A percentile compares a stretch with the other conserved stretches of the same genome.
phyloP scores from a whole-genome alignment of 2,329 filamentous ascomycete species.

The Myriosclerotinia duriaeana region DNA sequence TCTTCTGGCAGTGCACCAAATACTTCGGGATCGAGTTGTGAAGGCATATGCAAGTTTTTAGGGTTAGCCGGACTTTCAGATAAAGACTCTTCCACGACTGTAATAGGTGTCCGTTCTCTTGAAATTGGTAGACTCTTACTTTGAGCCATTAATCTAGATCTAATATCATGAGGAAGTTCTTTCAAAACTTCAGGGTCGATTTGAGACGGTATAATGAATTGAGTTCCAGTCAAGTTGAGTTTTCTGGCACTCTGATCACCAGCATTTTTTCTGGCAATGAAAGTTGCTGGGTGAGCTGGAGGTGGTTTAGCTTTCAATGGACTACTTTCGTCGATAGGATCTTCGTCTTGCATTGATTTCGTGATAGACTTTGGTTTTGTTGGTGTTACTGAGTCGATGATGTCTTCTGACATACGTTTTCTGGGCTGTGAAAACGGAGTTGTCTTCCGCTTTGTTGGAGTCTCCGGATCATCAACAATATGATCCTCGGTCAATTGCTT shows the following conservation, averaged over 20 bases:
- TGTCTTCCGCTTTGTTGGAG: constrained; percentile 41
- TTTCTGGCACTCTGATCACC: constrained; percentile 56
- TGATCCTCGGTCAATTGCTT: constrained; percentile 44
- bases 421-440: constrained; percentile 21
- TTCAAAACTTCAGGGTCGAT: constrained; percentile 78
- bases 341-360: constrained; percentile 35
- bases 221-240: constrained; percentile 81
- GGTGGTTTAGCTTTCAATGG: constrained; percentile 50
- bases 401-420: constrained; percentile 27
- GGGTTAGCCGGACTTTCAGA: constrained; percentile 31
- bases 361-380: constrained; percentile 31
- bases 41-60: constrained; percentile 46
- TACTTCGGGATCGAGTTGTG: constrained; percentile 82
- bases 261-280: constrained; percentile 50
- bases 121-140: constrained; percentile 39
- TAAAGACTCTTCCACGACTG: constrained; percentile 37
- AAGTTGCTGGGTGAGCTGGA: constrained; percentile 52
- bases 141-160: constrained; percentile 69
- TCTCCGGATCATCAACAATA: constrained; percentile 50
- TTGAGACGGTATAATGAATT: constrained; percentile 86
- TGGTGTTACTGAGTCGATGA: constrained; percentile 36
- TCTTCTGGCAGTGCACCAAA: constrained; percentile 82
- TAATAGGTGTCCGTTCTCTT: constrained; percentile 36
- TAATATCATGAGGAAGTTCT: constrained; percentile 81
- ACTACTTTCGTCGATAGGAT: constrained; percentile 57